Evolutionary conservation across 306 rosid species (phyloP).

Genomic region (Cucurbita moschata): DNA sequence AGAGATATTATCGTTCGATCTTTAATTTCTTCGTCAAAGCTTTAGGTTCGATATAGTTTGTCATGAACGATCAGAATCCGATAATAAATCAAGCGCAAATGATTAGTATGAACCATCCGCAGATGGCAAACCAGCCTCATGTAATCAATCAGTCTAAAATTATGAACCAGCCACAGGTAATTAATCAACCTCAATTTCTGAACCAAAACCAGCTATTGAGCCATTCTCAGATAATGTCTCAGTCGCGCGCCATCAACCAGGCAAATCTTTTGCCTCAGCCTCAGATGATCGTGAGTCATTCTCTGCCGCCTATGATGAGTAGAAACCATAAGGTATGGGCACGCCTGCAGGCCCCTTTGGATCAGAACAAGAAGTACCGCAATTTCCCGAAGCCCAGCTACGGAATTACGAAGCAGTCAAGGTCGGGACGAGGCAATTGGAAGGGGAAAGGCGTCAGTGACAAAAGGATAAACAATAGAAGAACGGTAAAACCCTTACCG

Average conservation of each 20-base stretch:
- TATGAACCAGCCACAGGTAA: conserved; percentile 20
- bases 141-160: conserved; percentile 13
- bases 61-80: conserved; percentile 37
- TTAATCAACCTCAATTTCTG: conserved; percentile 17
- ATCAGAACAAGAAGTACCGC: conserved; percentile 10
- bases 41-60: not conserved
- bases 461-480: conserved; percentile 42
- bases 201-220: conserved; percentile 14
- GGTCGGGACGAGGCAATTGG: conserved; percentile 46
- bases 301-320: conserved; percentile 34
- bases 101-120: conserved; percentile 20
- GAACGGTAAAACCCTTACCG: conserved; percentile 35
- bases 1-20: not conserved
- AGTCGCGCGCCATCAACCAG: conserved; percentile 22
- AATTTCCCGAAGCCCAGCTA: conserved; percentile 12
- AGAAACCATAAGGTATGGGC: conserved; percentile 28
- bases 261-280: conserved; percentile 6
- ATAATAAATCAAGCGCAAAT: conserved; percentile 27
- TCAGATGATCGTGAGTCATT: conserved; percentile 21
- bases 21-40: not conserved
- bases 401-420: conserved; percentile 8
- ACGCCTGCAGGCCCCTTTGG: conserved; percentile 17
- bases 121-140: conserved; percentile 13
- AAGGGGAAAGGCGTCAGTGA: conserved; percentile 52
- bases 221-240: conserved; percentile 23